Evolutionary conservation across 148 eudicot genomes (phyloP).

Genomic region (Spergularia marina): DNA sequence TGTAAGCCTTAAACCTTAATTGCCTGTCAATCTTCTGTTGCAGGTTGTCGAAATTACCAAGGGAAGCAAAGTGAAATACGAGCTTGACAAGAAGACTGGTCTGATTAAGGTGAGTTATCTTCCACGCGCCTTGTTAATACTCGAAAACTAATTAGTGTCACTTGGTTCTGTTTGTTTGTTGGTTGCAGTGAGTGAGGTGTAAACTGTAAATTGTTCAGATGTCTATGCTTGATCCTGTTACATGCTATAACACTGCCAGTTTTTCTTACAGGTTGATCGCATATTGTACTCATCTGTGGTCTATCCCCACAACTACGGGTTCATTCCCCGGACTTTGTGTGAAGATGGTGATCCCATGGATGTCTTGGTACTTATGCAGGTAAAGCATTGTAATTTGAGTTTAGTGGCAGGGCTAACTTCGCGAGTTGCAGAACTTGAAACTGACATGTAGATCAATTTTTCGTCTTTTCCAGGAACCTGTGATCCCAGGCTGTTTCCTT

Average conservation of each 20-base stretch:
- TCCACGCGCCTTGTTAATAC: neutral
- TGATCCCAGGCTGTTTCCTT: slow-evolving; percentile 80
- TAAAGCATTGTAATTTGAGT: slow-evolving; percentile 18
- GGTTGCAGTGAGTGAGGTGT: neutral
- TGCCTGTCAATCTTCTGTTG: slow-evolving; percentile 1
- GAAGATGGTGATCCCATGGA: slow-evolving; percentile 92
- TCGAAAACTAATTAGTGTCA: neutral
- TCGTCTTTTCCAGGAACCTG: slow-evolving; percentile 57
- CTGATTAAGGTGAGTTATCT: slow-evolving; percentile 57
- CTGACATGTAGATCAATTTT: slow-evolving; percentile 11
- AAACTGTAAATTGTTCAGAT: neutral
- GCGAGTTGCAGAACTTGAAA: neutral
- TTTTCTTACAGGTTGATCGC: slow-evolving; percentile 71
- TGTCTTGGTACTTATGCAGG: slow-evolving; percentile 88
- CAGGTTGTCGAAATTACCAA: slow-evolving; percentile 84
- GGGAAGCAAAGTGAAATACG: slow-evolving; percentile 95
- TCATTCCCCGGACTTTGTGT: slow-evolving; percentile 76
- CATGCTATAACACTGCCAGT: neutral
- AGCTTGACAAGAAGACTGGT: slow-evolving; percentile 92
- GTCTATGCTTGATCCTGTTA: neutral
- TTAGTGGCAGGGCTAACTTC: neutral
- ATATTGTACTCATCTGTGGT: slow-evolving; percentile 89
- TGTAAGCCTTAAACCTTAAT: slow-evolving; percentile 2
- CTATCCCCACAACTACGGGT: slow-evolving; percentile 95
- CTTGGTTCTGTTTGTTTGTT: slow-evolving; percentile 2